Base-by-base conservation (phyloP, 2,329 filamentous ascomycete genomes). In the Cryphonectria radicalis region DNA sequence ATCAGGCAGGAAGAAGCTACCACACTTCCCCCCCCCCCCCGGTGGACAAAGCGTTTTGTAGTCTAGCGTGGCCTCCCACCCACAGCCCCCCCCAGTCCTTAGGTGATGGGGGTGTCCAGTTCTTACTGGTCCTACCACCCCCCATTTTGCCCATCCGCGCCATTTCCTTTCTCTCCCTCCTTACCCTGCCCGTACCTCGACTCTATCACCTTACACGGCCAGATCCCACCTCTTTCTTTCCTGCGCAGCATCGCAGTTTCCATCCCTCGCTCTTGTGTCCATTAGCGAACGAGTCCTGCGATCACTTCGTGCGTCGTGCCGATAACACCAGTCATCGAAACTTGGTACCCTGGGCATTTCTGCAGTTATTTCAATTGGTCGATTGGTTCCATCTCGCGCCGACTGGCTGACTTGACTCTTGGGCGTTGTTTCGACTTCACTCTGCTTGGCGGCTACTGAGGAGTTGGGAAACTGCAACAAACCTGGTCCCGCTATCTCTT, bases 371-470 rank as follows among this genome's bases (percentile, higher is more conserved):
- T 50, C 43, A 53, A 63, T 63, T 57, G 67, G 11, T 40, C 42
- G 43, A 53, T 63, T 57, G 32, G 42, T 25, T 66, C 50, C 11
- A n/a, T 32, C 46, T 69, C 67, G 67, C 53, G 28, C 59, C 43
- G 59, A 60, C 66, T 46, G 50, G 65, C n/a, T 55, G 37, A 59
- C 65, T 42, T 59, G 50, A 67, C 53, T 67, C 65, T 59, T 40
- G 40, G 65, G 65, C 66, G 59, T 62, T 62, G 66, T 67, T 67
- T 67, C 66, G 66, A 67, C 66, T 67, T 67, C 55, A 67, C 66
- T 60, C 60, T 67, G 63, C 70, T 71, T 71, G 70, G 70, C 70
- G 67, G 62, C 64, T 43, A 59, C 57, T 60, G 37, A 67, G 63
- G 59, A 66, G 63, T 57, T 62, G 57, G 65, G 63, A 50, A 35